These are phyloP conservation scores for Trichoderma endophyticum DNA, from an alignment of 2,329 filamentous ascomycete species.

Conservation along the genomic window DNA sequence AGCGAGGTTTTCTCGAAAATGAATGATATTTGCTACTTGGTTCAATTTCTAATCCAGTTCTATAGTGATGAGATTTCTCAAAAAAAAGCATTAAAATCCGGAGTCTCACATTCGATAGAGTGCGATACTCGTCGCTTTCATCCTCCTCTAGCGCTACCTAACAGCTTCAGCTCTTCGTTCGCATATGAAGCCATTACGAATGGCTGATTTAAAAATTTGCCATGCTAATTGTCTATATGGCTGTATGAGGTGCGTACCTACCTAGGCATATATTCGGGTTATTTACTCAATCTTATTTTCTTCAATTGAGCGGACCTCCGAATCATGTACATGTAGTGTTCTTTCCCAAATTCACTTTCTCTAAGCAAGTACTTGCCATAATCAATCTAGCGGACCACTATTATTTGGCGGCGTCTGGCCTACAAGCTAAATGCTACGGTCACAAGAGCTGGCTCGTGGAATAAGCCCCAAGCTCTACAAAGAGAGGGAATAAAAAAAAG, in stretches of 20 bases:
- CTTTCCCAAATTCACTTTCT: neutral
- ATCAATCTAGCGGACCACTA: neutral
- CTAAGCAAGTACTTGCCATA: neutral
- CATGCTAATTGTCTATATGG: neutral
- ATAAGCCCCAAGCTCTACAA: neutral
- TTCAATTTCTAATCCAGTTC: accelerated
- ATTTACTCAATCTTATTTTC: neutral
- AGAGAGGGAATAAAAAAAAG: neutral
- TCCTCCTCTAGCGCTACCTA: neutral
- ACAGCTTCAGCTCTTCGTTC: neutral
- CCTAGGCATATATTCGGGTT: neutral
- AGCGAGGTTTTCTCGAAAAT: neutral
- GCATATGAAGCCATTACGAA: neutral
- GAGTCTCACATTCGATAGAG: neutral
- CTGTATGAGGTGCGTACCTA: neutral
- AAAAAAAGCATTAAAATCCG: neutral
- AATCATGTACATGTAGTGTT: neutral
- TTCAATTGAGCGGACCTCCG: neutral
- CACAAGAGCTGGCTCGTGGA: neutral
- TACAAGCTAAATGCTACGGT: neutral
- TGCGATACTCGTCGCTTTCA: neutral
- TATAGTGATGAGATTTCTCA: accelerated
- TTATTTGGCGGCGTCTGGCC: neutral
- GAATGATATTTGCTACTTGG: neutral
- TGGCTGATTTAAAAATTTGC: too few relatives aligned